Base-by-base conservation (phyloP, 75 land plant species). In the Chamaecyparis obtusa region DNA sequence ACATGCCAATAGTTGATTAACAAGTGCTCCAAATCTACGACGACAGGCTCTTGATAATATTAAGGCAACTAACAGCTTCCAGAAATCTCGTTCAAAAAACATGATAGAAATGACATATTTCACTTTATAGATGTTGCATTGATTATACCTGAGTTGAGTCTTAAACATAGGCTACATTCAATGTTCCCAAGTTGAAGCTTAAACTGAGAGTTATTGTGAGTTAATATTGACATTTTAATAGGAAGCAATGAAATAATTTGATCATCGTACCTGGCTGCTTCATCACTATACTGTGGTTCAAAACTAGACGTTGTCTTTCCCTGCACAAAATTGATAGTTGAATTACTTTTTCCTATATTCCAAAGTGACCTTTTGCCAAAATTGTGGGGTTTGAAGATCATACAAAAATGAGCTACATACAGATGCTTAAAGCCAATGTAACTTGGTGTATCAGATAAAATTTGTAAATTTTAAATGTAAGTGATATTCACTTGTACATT, bases 201-300 rank as follows among this genome's bases (percentile, higher is more conserved):
- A 8, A 44, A 80, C 39, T 71, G 75, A 71, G 24, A 30, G 10
- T 14, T 19, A 60, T 36, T 77, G 9, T 39, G 41, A 36, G 15
- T 17, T 36, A 37, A 5, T 77, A 77, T 19, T 36, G 9, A 43
- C 43, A 77, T 27, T 80, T n/a, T n/a, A n/a, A n/a, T n/a, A n/a
- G n/a, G n/a, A 32, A 27, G 27, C 2, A 48, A 35, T 57, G 72
- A 13, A 32, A 35, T 39, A 83, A 78, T 49, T 72, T 27, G 75
- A 9, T 51, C 75, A 43, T 44, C 17, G 46, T 94, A 96, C 98
- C 94, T 96, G 77, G 98, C 98, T 81, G 87, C 75, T 33, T 54
- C 88, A 86, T 96, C 98, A 91, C 98, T 96, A 78, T 91, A 93
- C 36, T 94, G 89, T 19, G 95, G 90, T 88, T 96, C 94, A 91